phyloP scores from a whole-genome alignment of 768 basidiomycete species.

The Trametes cubensis region DNA sequence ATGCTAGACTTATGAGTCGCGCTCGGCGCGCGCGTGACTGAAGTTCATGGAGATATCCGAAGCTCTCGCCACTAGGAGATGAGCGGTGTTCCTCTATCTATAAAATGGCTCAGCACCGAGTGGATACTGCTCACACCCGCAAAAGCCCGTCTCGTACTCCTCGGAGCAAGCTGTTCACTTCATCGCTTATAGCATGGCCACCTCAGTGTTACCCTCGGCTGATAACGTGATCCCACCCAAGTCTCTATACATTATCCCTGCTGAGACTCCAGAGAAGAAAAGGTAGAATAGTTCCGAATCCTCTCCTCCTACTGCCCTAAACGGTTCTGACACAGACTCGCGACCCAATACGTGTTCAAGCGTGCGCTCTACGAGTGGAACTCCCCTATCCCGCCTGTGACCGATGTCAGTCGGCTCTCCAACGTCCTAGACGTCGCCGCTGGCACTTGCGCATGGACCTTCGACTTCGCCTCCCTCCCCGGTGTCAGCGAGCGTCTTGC shows the following conservation, averaged over 20 bases:
- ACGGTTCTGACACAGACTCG: not conserved
- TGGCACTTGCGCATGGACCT: slow-evolving; percentile 25
- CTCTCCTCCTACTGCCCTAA: not conserved
- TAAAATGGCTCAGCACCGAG: too few relatives aligned
- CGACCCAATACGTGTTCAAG: slow-evolving; percentile 21
- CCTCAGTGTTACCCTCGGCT: too few relatives aligned
- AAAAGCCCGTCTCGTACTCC: too few relatives aligned
- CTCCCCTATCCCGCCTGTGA: slow-evolving; percentile 6
- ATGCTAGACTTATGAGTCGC: too few relatives aligned
- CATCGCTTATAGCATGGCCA: too few relatives aligned
- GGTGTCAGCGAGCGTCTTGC: slow-evolving; percentile 6
- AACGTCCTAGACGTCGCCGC: slow-evolving; percentile 25
- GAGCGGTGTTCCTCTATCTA: too few relatives aligned
- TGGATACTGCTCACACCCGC: too few relatives aligned
- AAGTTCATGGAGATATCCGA: too few relatives aligned
- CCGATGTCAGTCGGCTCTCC: slow-evolving; percentile 5
- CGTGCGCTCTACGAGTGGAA: slow-evolving; percentile 16
- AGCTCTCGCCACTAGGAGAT: too few relatives aligned
- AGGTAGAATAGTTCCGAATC: not conserved
- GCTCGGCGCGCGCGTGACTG: too few relatives aligned
- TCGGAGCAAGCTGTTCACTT: too few relatives aligned
- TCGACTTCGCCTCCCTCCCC: slow-evolving; percentile 18
- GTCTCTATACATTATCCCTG: slow-evolving; percentile 4
- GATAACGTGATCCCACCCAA: too few relatives aligned
- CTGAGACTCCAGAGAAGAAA: slow-evolving; percentile 1